Percentiles rank a stretch among this genome's conserved stretches.
Evolutionary conservation across 192 early-diverging fungal species (phyloP).

Genomic region (Gamsiella multidivaricata): DNA sequence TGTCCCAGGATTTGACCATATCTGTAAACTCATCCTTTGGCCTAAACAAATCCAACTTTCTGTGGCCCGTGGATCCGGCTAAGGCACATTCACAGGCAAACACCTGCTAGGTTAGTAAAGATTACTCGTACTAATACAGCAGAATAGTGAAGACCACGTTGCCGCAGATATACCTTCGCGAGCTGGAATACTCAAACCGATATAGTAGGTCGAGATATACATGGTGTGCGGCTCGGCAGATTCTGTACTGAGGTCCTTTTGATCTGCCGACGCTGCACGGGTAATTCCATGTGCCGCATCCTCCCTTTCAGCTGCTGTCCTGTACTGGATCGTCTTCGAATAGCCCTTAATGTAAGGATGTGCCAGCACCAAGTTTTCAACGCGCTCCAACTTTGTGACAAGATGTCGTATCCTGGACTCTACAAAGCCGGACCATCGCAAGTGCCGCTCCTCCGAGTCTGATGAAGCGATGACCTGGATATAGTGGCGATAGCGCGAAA

Average conservation of each 20-base stretch:
- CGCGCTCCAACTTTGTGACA: slow-evolving; percentile 83
- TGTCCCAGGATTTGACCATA: slow-evolving; percentile 85
- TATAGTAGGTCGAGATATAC: slow-evolving; percentile 88
- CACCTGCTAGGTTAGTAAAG: background rate
- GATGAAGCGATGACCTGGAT: slow-evolving; percentile 89
- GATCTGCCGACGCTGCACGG: slow-evolving; percentile 49
- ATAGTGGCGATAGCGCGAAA: slow-evolving; percentile 87
- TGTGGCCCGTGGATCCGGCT: slow-evolving; percentile 60
- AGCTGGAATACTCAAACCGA: slow-evolving; percentile 81
- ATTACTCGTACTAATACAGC: background rate
- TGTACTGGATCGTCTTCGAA: slow-evolving; percentile 73
- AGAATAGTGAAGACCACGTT: too few species aligned
- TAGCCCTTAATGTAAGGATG: slow-evolving; percentile 94
- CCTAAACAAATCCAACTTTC: slow-evolving; percentile 81
- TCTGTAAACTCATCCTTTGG: slow-evolving; percentile 87
- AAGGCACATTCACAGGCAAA: background rate
- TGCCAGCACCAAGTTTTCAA: slow-evolving; percentile 76
- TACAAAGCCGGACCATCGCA: slow-evolving; percentile 89
- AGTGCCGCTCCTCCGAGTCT: slow-evolving; percentile 75
- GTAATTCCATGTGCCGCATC: slow-evolving; percentile 76
- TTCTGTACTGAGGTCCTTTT: slow-evolving; percentile 11
- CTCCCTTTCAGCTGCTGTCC: slow-evolving; percentile 72
- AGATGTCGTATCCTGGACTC: slow-evolving; percentile 93
- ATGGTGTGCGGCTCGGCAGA: slow-evolving; percentile 54
- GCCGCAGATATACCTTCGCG: slow-evolving; percentile 57